Evolutionary conservation across 2,329 filamentous ascomycete genomes (phyloP).

Genomic region (Chrysoporthe austroafricana): DNA sequence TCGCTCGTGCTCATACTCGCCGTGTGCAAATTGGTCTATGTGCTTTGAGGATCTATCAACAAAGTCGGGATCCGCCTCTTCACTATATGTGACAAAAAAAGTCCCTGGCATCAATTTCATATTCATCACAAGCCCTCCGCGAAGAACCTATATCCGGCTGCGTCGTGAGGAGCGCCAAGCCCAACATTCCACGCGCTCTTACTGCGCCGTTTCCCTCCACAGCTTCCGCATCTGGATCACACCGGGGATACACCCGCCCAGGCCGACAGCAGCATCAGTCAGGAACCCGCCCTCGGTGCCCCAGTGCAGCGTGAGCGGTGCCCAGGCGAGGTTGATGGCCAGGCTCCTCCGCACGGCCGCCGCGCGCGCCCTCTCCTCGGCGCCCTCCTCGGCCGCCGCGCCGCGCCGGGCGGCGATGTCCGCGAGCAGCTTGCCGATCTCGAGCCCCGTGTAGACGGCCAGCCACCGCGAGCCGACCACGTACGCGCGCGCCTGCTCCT

Average conservation of each 20-base stretch:
- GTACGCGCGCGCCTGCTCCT: conserved; percentile 64
- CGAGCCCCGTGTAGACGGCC: conserved; percentile 76
- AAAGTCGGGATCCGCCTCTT: background rate
- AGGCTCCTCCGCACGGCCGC: conserved; percentile 68
- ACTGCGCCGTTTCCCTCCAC: conserved; percentile 46
- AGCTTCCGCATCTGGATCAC: conserved; percentile 49
- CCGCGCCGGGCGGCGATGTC: conserved; percentile 46
- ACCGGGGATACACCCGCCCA: conserved; percentile 50
- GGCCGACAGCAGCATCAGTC: conserved; percentile 45
- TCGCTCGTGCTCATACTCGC: background rate
- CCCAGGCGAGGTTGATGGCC: conserved; percentile 73
- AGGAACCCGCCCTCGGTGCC: conserved; percentile 66
- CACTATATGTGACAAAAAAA: background rate
- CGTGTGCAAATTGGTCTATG: background rate
- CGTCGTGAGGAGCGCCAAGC: background rate
- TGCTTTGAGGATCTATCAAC: background rate
- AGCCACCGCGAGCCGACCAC: conserved; percentile 80
- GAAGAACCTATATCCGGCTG: background rate
- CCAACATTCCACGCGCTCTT: background rate
- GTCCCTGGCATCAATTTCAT: too few species aligned
- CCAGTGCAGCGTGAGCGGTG: conserved; percentile 85
- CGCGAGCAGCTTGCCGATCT: conserved; percentile 68
- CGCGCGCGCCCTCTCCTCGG: conserved; percentile 51
- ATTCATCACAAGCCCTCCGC: too few species aligned
- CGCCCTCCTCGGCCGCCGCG: conserved; percentile 39